A percentile compares a stretch with the other conserved stretches of the same genome.
phyloP scores from a whole-genome alignment of 2,329 filamentous ascomycete species.

The Fusarium domesticum region DNA sequence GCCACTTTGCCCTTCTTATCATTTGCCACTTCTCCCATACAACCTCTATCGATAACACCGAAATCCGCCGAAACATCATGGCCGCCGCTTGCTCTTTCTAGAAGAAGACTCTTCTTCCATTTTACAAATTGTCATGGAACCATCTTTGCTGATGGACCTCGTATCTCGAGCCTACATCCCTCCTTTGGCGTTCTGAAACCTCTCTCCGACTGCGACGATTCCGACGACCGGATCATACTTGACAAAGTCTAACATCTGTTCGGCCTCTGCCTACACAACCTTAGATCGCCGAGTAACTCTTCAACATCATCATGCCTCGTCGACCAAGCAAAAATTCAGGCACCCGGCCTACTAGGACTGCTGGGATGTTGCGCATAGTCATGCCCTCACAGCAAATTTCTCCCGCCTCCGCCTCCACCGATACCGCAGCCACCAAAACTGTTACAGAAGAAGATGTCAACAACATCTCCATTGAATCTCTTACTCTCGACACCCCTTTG shows the following conservation, averaged over 20 bases:
- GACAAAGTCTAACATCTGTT: not conserved
- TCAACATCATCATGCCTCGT: constrained; percentile 21
- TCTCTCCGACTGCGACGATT: constrained; percentile 7
- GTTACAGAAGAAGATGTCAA: constrained; percentile 43
- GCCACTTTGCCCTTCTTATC: constrained; percentile 1
- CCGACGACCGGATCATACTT: not conserved
- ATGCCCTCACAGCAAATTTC: constrained; percentile 7
- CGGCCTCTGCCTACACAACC: not conserved
- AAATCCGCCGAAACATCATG: constrained; percentile 18
- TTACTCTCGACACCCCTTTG: constrained; percentile 42
- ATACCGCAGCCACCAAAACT: constrained; percentile 28
- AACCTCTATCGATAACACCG: constrained; percentile 7
- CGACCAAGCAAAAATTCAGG: constrained; percentile 23
- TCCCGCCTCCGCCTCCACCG: constrained; percentile 36
- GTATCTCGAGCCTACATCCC: constrained; percentile 21
- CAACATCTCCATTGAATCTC: constrained; percentile 40
- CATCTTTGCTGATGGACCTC: constrained; percentile 49
- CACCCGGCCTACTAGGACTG: constrained; percentile 14
- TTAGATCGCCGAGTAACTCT: not conserved
- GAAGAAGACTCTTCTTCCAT: constrained; percentile 48
- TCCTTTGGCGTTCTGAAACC: not conserved
- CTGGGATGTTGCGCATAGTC: constrained; percentile 22
- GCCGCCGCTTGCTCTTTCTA: constrained; percentile 46
- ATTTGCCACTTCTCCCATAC: constrained; percentile 12
- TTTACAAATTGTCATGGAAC: constrained; percentile 49